Evolutionary conservation across 768 basidiomycete species (phyloP).

Genomic region (Auricularia auricula-judae): DNA sequence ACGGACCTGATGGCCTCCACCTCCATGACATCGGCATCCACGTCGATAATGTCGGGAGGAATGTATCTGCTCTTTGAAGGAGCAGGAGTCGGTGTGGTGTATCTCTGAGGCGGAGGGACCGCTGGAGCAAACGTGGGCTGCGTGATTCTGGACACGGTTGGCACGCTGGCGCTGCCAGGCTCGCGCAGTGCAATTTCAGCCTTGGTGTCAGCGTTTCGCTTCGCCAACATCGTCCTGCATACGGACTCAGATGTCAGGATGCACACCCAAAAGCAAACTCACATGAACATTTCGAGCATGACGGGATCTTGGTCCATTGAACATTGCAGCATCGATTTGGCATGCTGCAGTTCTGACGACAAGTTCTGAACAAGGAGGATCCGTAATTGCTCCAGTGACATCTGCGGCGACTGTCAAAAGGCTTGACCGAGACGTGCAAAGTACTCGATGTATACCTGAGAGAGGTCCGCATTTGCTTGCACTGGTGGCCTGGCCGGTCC

Average conservation of each 20-base stretch:
- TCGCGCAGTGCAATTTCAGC: slow-evolving; percentile 17
- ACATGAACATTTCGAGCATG: slow-evolving; percentile 33
- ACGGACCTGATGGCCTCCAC: slow-evolving; percentile 11
- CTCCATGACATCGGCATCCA: slow-evolving; percentile 19
- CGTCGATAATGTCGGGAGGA: slow-evolving; percentile 26
- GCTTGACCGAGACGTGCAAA: background rate
- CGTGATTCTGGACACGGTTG: background rate
- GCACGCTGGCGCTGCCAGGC: background rate
- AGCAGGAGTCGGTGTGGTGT: slow-evolving; percentile 31
- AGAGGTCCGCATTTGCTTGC: background rate
- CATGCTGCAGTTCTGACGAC: background rate
- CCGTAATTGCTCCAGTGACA: background rate
- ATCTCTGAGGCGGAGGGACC: slow-evolving; percentile 7
- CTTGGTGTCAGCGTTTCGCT: slow-evolving; percentile 29
- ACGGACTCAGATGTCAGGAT: slow-evolving; percentile 16
- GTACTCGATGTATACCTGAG: background rate
- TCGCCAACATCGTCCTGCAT: slow-evolving; percentile 14
- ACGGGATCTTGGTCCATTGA: slow-evolving; percentile 23
- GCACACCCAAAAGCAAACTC: slow-evolving; percentile 2
- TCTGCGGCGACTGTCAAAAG: background rate
- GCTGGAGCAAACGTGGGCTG: background rate
- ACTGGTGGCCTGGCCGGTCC: background rate
- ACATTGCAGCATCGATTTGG: background rate
- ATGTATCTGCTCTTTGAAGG: slow-evolving; percentile 25
- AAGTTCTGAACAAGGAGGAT: background rate